phyloP scores from a whole-genome alignment of 129 eudicot genomes.

The Pseudognaphalium luteoalbum region DNA sequence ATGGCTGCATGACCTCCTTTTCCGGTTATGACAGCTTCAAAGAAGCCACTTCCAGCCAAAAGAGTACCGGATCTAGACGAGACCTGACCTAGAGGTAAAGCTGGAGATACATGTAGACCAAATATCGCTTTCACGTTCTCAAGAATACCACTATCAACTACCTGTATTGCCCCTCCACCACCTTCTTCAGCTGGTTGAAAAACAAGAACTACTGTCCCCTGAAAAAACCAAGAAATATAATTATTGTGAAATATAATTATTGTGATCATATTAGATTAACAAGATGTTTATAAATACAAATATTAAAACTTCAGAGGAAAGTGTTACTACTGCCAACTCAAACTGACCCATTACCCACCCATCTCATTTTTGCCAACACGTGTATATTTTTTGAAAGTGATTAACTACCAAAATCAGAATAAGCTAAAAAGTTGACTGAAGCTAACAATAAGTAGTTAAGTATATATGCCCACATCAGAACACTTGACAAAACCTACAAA shows the following conservation, averaged over 20 bases:
- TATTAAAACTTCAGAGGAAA: background rate
- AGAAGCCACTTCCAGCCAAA: constrained; percentile 80
- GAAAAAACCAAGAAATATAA: background rate
- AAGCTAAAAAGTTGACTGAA: background rate
- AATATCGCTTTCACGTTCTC: constrained; percentile 90
- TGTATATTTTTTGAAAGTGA: background rate
- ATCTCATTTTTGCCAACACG: too few relatives aligned
- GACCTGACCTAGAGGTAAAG: constrained; percentile 64
- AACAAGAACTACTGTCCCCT: constrained; percentile 94
- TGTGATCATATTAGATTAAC: background rate
- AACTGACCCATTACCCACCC: too few relatives aligned
- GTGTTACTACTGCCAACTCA: background rate
- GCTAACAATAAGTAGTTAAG: background rate
- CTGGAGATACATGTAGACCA: constrained; percentile 68
- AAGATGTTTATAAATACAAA: background rate
- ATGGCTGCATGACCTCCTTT: constrained; percentile 98
- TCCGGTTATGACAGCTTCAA: constrained; percentile 83
- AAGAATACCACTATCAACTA: constrained; percentile 68
- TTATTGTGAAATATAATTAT: background rate
- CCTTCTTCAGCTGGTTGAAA: constrained; percentile 99
- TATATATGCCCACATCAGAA: background rate
- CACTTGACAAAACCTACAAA: constrained; percentile 30
- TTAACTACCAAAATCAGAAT: background rate
- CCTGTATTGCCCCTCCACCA: constrained; percentile 81
- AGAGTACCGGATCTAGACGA: constrained; percentile 71